Evolutionary conservation across 805 yeast genomes (phyloP).

Genomic region (Ogataea siamensis): DNA sequence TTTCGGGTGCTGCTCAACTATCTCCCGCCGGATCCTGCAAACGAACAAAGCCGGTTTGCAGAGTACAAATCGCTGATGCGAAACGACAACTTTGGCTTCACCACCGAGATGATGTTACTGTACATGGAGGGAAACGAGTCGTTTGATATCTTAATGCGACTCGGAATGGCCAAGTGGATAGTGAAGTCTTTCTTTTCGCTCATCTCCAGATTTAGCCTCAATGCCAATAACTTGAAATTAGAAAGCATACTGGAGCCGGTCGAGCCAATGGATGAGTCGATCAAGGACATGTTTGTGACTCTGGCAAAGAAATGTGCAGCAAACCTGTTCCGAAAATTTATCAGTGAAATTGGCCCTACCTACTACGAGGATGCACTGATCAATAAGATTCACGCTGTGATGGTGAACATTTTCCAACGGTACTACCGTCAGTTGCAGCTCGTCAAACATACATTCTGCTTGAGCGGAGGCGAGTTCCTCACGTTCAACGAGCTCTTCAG

Average conservation of each 20-base stretch:
- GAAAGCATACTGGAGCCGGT: constrained; percentile 20
- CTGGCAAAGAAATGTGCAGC: constrained; percentile 20
- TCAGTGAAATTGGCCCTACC: constrained; percentile 31
- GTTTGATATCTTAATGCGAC: constrained; percentile 34
- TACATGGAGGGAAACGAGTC: constrained; percentile 48
- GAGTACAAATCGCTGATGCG: constrained; percentile 31
- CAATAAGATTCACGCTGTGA: constrained; percentile 39
- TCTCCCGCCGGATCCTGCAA: constrained; percentile 16
- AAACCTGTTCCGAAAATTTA: constrained; percentile 15
- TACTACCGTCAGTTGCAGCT: constrained; percentile 33
- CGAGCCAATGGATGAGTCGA: constrained; percentile 6
- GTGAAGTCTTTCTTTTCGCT: constrained; percentile 22
- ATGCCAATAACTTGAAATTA: constrained; percentile 21
- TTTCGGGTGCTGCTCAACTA: constrained; percentile 33
- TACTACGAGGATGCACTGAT: constrained; percentile 35
- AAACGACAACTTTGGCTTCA: constrained; percentile 33
- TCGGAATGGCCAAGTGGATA: constrained; percentile 25
- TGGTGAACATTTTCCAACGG: constrained; percentile 34
- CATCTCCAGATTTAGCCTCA: constrained; percentile 17
- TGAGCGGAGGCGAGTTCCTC: constrained; percentile 25
- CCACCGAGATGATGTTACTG: constrained; percentile 39
- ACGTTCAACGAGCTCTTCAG: constrained; percentile 25
- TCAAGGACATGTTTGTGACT: constrained; percentile 7
- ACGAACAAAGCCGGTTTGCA: constrained; percentile 13
- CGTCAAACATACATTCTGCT: constrained; percentile 30